Evolutionary conservation across 1,284 basidiomycete species (phyloP), one percentile per base, ranked within the genome.

Genomic region (Schizophyllum commune): DNA sequence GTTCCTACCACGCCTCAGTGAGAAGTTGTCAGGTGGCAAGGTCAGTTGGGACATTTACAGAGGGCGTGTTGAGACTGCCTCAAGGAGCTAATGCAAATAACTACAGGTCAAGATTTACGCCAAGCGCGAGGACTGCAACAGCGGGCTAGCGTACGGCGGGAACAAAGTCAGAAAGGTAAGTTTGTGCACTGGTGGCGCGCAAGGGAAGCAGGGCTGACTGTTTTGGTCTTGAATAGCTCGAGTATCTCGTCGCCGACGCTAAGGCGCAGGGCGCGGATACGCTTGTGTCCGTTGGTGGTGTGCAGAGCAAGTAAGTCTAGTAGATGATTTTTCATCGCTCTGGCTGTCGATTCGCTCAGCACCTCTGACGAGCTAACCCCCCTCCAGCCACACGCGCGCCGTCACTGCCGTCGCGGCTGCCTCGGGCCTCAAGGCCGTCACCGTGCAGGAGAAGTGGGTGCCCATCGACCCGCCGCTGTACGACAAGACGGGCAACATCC

Each of bases 111-210:
- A 64, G 55, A 63, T 70, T 55, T 70, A 65, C 62, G 69, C 69
- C 5, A 70, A 70, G 57, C 66, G 69, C 55, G 69, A 70, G 21
- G 68, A 70, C 57, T 69, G 68, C 57, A 70, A 70, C 60, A 68
- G 67, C 27, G 67, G 59, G 1, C 63, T 69, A 0, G 68, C 69
- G 2, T 69, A 67, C 32, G 68, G 68, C 15, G 69, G 69, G 6
- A 65, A 32, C 17, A 57, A 34, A 57, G 56, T 57, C 17, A 9
- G 56, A 3, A 57, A 55, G 53, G 53, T 55, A 5, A 20, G 53
- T 55, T 19, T 21, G 3, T 27, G 3, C 3, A 2, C 9, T 13
- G 27, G 27, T 4, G 8, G 17, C 8, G 39, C 39, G 17, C 9
- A 2, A 4, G 9, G 39, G 9, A 47, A 2, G 39, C 8, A 4